A percentile compares a stretch with the other conserved stretches of the same genome.
Evolutionary conservation across 73 alveolate genomes (phyloP).

Genomic region (Effrenium voratum): DNA sequence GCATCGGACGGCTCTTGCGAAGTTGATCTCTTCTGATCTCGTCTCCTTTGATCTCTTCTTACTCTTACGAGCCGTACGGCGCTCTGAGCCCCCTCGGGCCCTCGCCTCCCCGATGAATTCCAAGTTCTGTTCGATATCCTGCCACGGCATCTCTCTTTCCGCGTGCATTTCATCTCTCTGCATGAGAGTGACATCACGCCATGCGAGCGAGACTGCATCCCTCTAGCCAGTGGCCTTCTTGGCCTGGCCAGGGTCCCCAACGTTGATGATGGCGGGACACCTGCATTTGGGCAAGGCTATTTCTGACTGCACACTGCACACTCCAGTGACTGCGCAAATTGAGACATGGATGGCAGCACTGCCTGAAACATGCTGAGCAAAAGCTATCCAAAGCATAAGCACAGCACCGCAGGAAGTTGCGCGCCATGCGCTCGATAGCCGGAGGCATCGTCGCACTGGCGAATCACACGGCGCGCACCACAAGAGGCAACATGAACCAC

Average conservation of each 20-base stretch:
- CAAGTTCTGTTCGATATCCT: conserved; percentile 95
- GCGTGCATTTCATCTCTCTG: neutral
- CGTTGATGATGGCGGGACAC: conserved; percentile 87
- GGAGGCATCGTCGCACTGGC: conserved; percentile 96
- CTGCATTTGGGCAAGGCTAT: too few relatives aligned
- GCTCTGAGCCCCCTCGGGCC: neutral
- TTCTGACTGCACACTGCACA: neutral
- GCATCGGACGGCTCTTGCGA: neutral
- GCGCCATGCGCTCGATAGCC: conserved; percentile 95
- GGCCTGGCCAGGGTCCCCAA: conserved; percentile 85
- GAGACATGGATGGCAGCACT: neutral
- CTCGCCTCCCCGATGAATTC: conserved; percentile 95
- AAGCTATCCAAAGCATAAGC: neutral
- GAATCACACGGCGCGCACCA: too few relatives aligned
- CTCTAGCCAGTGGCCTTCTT: conserved; percentile 26
- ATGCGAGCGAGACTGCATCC: neutral
- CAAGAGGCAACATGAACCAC: neutral
- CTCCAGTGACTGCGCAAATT: neutral
- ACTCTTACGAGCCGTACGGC: too few relatives aligned
- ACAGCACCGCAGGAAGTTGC: conserved; percentile 58
- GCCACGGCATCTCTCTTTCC: neutral
- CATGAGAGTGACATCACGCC: neutral
- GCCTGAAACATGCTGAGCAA: neutral
- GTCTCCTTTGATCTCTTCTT: too few relatives aligned
- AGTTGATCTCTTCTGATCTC: neutral